Evolutionary conservation across 257 asterid species (phyloP), one percentile per base, ranked within the genome.

Genomic region (Solanum clarkiae): DNA sequence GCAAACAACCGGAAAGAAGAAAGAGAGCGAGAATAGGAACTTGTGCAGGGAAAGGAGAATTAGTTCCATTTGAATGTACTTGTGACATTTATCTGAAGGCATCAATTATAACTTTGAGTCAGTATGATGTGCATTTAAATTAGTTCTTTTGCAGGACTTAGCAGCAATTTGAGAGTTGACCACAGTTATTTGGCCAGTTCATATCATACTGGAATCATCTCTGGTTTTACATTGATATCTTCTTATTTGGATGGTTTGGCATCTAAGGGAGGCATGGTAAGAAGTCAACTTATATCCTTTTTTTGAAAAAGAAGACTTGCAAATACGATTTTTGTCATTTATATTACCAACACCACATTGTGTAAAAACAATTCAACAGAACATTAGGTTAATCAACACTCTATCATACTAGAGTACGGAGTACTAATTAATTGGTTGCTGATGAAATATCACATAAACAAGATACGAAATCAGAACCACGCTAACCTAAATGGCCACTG

Each of bases 171-270:
- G 88, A 88, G 91, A 89, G 91, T 94, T 89, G 90, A 92, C 88
- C 98, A 97, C 89, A 90, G 88, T 85, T 91, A 91, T 88, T 87
- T 97, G 91, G 99, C 96, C 44, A 97, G 99, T 89, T 89, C 94
- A 5, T 95, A 97, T 88, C 99, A 95, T 91, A 92, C 91, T 53
- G 99, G 98, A 83, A 95, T 94, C 71, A 86, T 97, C 87, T 90
- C 98, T 71, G 99, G 99, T 86, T 87, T 97, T 42, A 72, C 89
- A 87, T 89, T 95, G 92, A 86, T 97, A 84, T 91, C 94, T 57
- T 62, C 93, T 82, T 88, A 90, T 87, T 84, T 94, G 92, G 89
- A 89, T 79, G 87, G 86, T 84, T 79, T 89, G 81, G 88, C 86
- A n/a, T 80, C 94, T 63, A 71, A 66, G 60, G 88, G 89, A 65